Percentiles rank a stretch among this genome's conserved stretches.
Conservation (phyloP, 345 rosid genomes). For the Microthlaspi erraticum region DNA sequence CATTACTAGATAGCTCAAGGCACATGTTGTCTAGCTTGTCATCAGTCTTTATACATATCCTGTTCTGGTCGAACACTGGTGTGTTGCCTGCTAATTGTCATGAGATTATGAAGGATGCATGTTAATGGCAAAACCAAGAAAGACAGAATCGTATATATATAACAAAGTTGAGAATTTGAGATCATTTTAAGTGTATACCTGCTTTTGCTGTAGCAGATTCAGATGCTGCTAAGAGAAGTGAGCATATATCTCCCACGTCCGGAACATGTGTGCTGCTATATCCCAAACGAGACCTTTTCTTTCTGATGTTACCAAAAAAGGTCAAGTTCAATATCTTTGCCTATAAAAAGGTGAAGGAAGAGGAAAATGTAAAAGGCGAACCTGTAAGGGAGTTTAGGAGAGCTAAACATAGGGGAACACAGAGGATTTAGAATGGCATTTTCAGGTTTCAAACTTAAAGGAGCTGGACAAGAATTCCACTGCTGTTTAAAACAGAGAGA, state of each 20-base stretch:
- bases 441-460: constrained; percentile 5
- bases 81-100: constrained; percentile 2
- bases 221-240: constrained; percentile 36
- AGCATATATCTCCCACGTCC: constrained; percentile 20
- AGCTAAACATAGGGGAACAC: constrained; percentile 30
- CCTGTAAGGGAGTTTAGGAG: constrained; percentile 48
- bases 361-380: constrained; percentile 3
- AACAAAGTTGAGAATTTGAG: neutral
- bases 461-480: constrained; percentile 19
- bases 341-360: neutral
- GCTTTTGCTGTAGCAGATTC: constrained; percentile 20
- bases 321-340: neutral
- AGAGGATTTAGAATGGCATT: constrained; percentile 25
- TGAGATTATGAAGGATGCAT: neutral
- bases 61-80: constrained; percentile 26
- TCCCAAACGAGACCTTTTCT: constrained; percentile 29
- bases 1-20: constrained; percentile 13
- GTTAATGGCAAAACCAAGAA: constrained; percentile 2
- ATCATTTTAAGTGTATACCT: constrained; percentile 15
- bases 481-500: constrained; percentile 23
- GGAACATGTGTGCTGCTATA: constrained; percentile 19
- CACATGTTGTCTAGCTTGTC: constrained; percentile 7
- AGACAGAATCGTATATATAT: constrained; percentile 1
- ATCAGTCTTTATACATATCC: constrained; percentile 10
- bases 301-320: constrained; percentile 13